These are phyloP conservation scores for Aureobasidium zeae DNA, from an alignment of 2,329 filamentous ascomycete genomes.

Conservation along the genomic window DNA sequence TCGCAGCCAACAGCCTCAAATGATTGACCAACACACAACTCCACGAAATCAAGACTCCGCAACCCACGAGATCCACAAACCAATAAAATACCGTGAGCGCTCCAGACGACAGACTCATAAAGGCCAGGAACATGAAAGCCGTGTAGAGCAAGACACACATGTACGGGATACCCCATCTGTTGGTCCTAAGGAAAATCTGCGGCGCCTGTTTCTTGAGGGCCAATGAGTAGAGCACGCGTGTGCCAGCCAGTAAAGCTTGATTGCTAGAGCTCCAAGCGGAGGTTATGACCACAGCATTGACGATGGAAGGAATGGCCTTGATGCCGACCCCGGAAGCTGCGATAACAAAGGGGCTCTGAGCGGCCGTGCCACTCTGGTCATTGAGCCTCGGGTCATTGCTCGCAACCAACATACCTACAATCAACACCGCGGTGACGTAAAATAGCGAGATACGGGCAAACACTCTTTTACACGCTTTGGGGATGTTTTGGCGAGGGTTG, in stretches of 20 bases:
- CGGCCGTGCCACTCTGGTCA: conserved; percentile 34
- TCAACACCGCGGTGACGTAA: conserved; percentile 63
- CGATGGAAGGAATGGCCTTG: conserved; percentile 52
- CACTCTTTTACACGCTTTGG: conserved; percentile 67
- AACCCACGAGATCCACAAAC: conserved; percentile 38
- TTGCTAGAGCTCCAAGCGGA: conserved; percentile 72
- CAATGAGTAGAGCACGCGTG: conserved; percentile 62
- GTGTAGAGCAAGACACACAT: conserved; percentile 56
- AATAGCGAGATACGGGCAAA: conserved; percentile 77
- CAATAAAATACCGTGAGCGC: conserved; percentile 38
- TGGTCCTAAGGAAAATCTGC: conserved; percentile 59
- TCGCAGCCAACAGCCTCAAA: conserved; percentile 21
- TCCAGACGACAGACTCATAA: conserved; percentile 37
- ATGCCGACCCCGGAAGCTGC: conserved; percentile 61
- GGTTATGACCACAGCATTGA: conserved; percentile 65
- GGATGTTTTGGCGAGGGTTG: conserved; percentile 68
- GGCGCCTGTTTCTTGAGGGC: conserved; percentile 64
- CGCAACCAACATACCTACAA: conserved; percentile 65
- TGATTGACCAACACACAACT: conserved; percentile 22
- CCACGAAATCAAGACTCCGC: conserved; percentile 28
- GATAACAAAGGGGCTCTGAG: conserved; percentile 65
- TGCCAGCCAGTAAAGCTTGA: conserved; percentile 67
- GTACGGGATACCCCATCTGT: conserved; percentile 61
- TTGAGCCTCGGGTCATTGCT: conserved; percentile 50
- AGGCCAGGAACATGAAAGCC: conserved; percentile 50